These are phyloP conservation scores for Thecamonas trahens DNA, from an alignment of 78 protist genomes.

Conservation along the genomic window DNA sequence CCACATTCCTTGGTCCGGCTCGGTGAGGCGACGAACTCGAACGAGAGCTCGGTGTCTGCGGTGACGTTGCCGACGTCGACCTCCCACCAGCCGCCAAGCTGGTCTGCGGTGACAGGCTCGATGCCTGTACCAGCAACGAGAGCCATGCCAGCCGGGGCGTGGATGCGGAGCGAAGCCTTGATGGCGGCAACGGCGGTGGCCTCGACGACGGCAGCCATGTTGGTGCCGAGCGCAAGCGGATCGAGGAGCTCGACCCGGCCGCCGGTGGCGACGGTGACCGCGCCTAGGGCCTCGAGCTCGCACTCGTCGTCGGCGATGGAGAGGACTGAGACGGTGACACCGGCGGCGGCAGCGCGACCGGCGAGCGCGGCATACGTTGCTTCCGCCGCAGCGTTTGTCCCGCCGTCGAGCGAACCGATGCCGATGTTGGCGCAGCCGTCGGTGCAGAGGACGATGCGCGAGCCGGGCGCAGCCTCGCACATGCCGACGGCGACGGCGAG, in stretches of 20 bases:
- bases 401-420: not conserved
- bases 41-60: too few relatives aligned
- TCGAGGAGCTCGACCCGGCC: slow-evolving; percentile 49
- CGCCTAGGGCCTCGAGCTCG: slow-evolving; percentile 35
- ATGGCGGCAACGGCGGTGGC: too few relatives aligned
- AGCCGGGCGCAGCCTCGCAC: slow-evolving; percentile 13
- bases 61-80: too few relatives aligned
- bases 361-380: slow-evolving; percentile 33
- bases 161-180: too few relatives aligned
- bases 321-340: slow-evolving; percentile 46
- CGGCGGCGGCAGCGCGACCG: slow-evolving; percentile 21
- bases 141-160: too few relatives aligned
- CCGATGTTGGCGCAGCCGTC: slow-evolving; percentile 60
- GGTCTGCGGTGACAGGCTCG: too few relatives aligned
- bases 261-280: slow-evolving; percentile 15
- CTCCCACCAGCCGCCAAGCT: too few relatives aligned
- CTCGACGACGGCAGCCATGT: too few relatives aligned
- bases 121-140: too few relatives aligned
- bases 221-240: slow-evolving; percentile 53
- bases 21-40: too few relatives aligned
- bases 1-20: too few relatives aligned
- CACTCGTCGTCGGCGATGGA: not conserved
- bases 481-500: slow-evolving; percentile 46
- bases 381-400: not conserved
- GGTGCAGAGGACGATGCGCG: slow-evolving; percentile 53